A percentile compares a stretch with the other conserved stretches of the same genome.
Evolutionary conservation across 2,329 filamentous ascomycete species (phyloP).

Genomic region (Penicillium sp.): DNA sequence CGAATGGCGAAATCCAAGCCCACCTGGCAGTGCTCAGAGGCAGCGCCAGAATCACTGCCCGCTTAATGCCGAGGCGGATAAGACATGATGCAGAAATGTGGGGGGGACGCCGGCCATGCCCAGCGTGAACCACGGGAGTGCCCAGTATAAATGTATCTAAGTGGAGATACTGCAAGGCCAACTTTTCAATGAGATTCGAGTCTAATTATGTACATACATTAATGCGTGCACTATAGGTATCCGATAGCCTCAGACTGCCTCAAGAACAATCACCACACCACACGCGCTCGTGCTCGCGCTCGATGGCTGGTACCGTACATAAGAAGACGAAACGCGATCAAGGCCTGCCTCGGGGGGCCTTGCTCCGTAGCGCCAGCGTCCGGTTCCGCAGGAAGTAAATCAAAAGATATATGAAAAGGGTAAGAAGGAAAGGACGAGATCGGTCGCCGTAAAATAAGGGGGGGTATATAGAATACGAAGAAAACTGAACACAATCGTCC

Average conservation of each 20-base stretch:
- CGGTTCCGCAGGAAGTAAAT: constrained; percentile 20
- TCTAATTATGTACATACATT: constrained; percentile 38
- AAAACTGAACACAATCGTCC: constrained; percentile 24
- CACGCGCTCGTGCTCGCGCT: not conserved
- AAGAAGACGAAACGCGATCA: constrained; percentile 24
- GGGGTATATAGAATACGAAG: constrained; percentile 38
- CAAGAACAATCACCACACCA: constrained; percentile 12
- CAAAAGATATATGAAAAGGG: constrained; percentile 11
- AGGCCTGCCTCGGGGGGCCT: constrained; percentile 13
- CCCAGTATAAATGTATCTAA: no score
- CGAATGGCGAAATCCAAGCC: constrained; percentile 22
- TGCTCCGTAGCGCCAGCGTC: constrained; percentile 28
- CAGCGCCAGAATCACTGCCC: no score
- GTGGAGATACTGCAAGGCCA: constrained; percentile 9
- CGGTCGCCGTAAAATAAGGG: constrained; percentile 32
- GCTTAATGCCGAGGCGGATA: constrained; percentile 20
- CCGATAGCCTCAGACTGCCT: constrained; percentile 20
- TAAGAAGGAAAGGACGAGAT: constrained; percentile 11
- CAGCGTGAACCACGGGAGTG: not conserved
- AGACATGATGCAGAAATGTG: constrained; percentile 17
- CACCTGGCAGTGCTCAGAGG: no score
- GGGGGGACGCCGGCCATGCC: constrained; percentile 2
- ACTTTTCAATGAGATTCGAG: constrained; percentile 22
- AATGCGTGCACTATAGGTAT: constrained; percentile 31
- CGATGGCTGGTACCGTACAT: constrained; percentile 17